Conservation (phyloP, 2,329 filamentous ascomycete genomes). For the Thermothelomyces thermophilus region DNA sequence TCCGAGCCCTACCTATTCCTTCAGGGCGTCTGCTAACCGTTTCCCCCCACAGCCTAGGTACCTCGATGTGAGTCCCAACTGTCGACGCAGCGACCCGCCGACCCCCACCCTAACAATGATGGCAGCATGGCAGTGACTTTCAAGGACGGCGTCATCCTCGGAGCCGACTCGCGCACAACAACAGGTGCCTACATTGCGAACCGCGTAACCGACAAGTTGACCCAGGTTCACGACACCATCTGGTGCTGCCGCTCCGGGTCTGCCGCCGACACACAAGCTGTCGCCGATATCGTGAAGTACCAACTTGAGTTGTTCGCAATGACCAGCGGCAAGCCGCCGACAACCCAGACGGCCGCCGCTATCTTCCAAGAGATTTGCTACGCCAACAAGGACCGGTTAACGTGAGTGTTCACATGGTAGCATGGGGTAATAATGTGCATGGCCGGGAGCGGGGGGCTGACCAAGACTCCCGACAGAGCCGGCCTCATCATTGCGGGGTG, state of each 20-base stretch:
- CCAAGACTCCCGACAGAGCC: conserved; percentile 53
- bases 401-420: conserved; percentile 45
- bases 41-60: conserved; percentile 64
- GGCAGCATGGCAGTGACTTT: conserved; percentile 96
- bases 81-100: conserved; percentile 18
- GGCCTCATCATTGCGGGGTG: conserved; percentile 98
- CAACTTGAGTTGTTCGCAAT: conserved; percentile 90
- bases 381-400: conserved; percentile 88
- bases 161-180: conserved; percentile 94
- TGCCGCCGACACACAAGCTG: conserved; percentile 93
- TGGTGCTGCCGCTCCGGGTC: conserved; percentile 99
- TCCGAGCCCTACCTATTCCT: not conserved
- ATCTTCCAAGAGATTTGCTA: conserved; percentile 99
- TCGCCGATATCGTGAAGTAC: conserved; percentile 96
- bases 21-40: conserved; percentile 27
- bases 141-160: conserved; percentile 94
- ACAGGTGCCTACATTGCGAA: conserved; percentile 98
- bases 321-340: conserved; percentile 81
- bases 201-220: conserved; percentile 98
- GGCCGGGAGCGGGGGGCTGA: not conserved
- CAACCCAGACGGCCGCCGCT: conserved; percentile 88
- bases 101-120: conserved; percentile 20
- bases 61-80: conserved; percentile 69
- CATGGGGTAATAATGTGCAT: not conserved
- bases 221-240: conserved; percentile 96